phyloP scores from a whole-genome alignment of 1,284 basidiomycete species.

The Microbotryomycetes sp. region DNA sequence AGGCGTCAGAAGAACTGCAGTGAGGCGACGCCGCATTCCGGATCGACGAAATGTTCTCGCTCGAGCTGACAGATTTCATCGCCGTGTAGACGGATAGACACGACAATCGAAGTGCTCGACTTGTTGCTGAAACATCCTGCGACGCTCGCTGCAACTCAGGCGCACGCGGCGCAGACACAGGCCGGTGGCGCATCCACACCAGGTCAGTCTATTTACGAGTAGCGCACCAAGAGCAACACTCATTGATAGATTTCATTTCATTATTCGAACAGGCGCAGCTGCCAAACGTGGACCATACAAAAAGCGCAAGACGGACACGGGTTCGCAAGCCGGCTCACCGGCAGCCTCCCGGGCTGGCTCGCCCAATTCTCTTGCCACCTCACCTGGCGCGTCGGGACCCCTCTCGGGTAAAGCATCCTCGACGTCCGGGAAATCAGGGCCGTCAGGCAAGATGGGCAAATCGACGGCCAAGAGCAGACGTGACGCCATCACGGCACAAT shows the following conservation, averaged over 20 bases:
- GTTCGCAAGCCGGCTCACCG: constrained; percentile 18
- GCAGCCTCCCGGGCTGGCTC: constrained; percentile 12
- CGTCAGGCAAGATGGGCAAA: not conserved
- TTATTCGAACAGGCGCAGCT: not conserved
- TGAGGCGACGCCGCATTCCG: not conserved
- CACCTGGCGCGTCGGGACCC: not conserved
- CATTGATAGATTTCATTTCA: not conserved
- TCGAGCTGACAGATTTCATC: no score
- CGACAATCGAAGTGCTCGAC: constrained; percentile 10
- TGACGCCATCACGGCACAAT: constrained; percentile 39
- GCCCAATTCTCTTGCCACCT: constrained; percentile 1
- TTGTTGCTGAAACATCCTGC: not conserved
- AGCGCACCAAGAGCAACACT: no score
- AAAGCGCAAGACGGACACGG: constrained; percentile 17
- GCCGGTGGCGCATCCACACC: not conserved
- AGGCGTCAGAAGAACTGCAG: constrained; percentile 21
- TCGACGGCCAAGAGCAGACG: constrained; percentile 21
- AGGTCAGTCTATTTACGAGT: not conserved
- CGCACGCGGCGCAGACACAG: no score
- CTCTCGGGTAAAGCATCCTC: not conserved
- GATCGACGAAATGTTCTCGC: not conserved
- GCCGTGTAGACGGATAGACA: constrained; percentile 15
- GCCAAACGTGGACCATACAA: constrained; percentile 7
- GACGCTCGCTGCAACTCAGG: not conserved
- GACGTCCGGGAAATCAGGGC: not conserved